These are phyloP conservation scores for Hypoxylon sp. DNA, from an alignment of 2,329 filamentous ascomycete genomes.

Conservation along the genomic window DNA sequence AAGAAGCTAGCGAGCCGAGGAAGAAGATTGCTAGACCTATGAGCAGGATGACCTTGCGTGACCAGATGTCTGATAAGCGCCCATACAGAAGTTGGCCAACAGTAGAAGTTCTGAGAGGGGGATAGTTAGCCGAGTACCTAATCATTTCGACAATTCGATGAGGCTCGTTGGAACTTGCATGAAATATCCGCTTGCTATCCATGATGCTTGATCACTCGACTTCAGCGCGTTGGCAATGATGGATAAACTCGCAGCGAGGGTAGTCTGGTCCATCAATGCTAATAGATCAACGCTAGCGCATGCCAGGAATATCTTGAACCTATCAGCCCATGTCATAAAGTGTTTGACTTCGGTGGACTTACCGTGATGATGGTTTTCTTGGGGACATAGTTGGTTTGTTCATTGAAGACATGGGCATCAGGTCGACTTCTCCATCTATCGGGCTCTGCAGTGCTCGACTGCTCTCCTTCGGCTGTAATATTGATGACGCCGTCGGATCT, in stretches of 20 bases:
- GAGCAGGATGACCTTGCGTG: constrained; percentile 56
- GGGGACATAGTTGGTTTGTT: constrained; percentile 68
- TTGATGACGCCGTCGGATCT: constrained; percentile 17
- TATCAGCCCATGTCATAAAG: constrained; percentile 24
- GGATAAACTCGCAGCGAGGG: constrained; percentile 65
- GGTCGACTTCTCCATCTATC: constrained; percentile 7
- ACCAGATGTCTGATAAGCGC: constrained; percentile 61
- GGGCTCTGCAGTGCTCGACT: constrained; percentile 6
- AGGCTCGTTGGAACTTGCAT: constrained; percentile 55
- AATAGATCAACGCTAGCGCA: constrained; percentile 67
- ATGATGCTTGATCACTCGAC: constrained; percentile 62
- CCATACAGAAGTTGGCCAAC: constrained; percentile 61
- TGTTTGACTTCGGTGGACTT: constrained; percentile 20
- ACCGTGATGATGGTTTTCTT: constrained; percentile 64
- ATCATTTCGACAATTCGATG: neutral
- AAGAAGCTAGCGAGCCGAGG: constrained; percentile 57
- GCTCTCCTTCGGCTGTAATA: constrained; percentile 4
- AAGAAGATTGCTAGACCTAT: constrained; percentile 57
- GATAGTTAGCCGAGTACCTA: neutral
- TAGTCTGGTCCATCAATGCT: constrained; percentile 69
- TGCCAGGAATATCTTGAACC: constrained; percentile 64
- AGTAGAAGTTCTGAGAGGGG: constrained; percentile 55
- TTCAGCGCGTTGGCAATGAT: constrained; percentile 64
- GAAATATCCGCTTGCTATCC: constrained; percentile 68
- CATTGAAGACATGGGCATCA: constrained; percentile 58